phyloP scores from a whole-genome alignment of 805 yeast genomes.

The Starmera dryadoides region DNA sequence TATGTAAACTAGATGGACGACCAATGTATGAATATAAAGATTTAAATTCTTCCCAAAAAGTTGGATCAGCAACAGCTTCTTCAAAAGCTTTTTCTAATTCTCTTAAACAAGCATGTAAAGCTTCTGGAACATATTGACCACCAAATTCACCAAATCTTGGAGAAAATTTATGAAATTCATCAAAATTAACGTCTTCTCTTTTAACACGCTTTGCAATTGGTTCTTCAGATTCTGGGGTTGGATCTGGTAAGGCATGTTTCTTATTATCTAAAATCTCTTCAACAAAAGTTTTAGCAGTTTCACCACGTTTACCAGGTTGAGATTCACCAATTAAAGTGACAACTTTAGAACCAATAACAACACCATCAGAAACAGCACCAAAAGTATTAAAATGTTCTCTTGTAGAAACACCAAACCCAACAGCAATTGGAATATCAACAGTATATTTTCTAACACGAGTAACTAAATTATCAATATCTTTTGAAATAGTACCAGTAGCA shows the following conservation, averaged over 20 bases:
- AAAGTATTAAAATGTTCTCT: conserved; percentile 83
- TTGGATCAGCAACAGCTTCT: conserved; percentile 79
- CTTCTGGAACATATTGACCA: conserved; percentile 98
- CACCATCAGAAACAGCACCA: conserved; percentile 85
- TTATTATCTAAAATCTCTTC: conserved; percentile 60
- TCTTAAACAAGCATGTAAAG: conserved; percentile 81
- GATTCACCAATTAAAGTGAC: conserved; percentile 65
- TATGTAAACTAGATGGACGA: conserved; percentile 89
- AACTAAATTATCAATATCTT: conserved; percentile 61
- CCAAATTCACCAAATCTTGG: conserved; percentile 93
- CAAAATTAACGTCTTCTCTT: conserved; percentile 31
- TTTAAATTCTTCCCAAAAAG: conserved; percentile 89
- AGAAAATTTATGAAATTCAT: conserved; percentile 59
- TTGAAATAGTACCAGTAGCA: conserved; percentile 58
- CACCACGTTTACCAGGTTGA: conserved; percentile 49
- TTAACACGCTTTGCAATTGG: conserved; percentile 16
- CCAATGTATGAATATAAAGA: conserved; percentile 88
- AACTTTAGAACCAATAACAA: conserved; percentile 88
- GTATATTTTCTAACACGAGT: conserved; percentile 68
- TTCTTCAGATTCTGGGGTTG: conserved; percentile 2
- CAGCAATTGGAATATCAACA: conserved; percentile 81
- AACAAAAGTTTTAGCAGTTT: conserved; percentile 60
- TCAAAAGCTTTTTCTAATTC: conserved; percentile 88
- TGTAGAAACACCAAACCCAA: conserved; percentile 95
- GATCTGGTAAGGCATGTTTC: conserved; percentile 23